Evolutionary conservation across 2,329 filamentous ascomycete species (phyloP), one percentile per base, ranked within the genome.

Genomic region (Cercospora janseana): DNA sequence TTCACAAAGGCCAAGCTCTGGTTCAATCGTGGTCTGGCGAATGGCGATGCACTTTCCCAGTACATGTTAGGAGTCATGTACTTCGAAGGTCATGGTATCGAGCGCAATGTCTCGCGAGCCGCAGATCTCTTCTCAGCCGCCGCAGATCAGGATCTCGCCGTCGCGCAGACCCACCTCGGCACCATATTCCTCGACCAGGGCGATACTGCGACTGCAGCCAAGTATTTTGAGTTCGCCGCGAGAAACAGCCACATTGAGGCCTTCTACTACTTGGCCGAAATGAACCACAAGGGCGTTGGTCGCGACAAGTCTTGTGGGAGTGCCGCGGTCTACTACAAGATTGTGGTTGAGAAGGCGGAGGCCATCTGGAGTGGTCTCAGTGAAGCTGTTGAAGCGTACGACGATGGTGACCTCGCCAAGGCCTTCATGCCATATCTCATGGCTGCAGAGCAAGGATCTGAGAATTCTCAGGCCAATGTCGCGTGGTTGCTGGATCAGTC

Each of bases 381-480:
- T 2, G 89, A 95, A 68, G 88, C 91, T 1, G 95, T 95, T 61
- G 77, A 82, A 37, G 90, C 89, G 0, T 94, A 88, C 63, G 85
- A 88, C 49, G 76, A 80, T 13, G 88, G 89, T 4, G 87, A 95
- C 63, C 77, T 82, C 23, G 88, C 95, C 61, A 78, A 85, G 20
- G 91, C 91, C 2, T 78, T 95, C 41, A 78, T 95, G 13, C 79
- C 85, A 46, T 91, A 90, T 57, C 80, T 95, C 66, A 85, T 93
- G 78, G 89, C 88, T 1, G 91, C 91, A 1, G 91, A 96, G 66
- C 90, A 95, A 70, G 91, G 91, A 10, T 95, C 93, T 59, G 91
- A 96, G 66, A 82, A 80, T 57, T 89, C 86, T 0, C 91, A 96
- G 69, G 88, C 89, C 44, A 96, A 96, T 54, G 87, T 95, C 2